phyloP scores from a whole-genome alignment of 495 filamentous ascomycete species.

The Aspergillus cavernicola region DNA sequence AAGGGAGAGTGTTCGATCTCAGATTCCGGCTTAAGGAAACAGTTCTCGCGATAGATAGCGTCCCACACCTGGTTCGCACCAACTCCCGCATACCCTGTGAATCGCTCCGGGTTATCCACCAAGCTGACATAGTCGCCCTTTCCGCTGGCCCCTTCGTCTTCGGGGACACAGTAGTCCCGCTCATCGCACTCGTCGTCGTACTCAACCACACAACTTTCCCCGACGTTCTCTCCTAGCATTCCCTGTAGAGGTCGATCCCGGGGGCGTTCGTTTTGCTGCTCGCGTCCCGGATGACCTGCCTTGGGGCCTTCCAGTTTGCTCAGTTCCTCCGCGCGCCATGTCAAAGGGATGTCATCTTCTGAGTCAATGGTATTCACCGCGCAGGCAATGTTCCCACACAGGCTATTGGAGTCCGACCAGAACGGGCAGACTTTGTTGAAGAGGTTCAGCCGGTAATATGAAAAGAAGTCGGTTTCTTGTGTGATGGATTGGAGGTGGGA shows the following conservation, averaged over 20 bases:
- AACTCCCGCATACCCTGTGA: constrained; percentile 85
- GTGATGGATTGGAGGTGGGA: constrained; percentile 80
- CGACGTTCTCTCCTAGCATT: constrained; percentile 76
- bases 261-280: constrained; percentile 62
- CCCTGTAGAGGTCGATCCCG: constrained; percentile 73
- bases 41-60: constrained; percentile 95
- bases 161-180: constrained; percentile 92
- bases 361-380: constrained; percentile 95
- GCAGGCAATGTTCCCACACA: constrained; percentile 97
- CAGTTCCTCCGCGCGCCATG: constrained; percentile 90
- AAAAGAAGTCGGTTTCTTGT: constrained; percentile 90
- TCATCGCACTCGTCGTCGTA: constrained; percentile 98
- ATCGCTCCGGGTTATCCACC: constrained; percentile 89
- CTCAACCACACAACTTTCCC: constrained; percentile 94
- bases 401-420: constrained; percentile 87
- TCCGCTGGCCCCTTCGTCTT: constrained; percentile 79
- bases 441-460: constrained; percentile 94
- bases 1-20: constrained; percentile 32
- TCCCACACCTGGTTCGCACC: constrained; percentile 89
- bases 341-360: constrained; percentile 84
- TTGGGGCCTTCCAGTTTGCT: constrained; percentile 91
- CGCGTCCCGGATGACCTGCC: constrained; percentile 78
- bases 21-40: constrained; percentile 70
- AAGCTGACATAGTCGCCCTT: constrained; percentile 97
- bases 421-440: constrained; percentile 94